Conservation (phyloP, 805 yeast species). For the Priceomyces melissophilus region DNA sequence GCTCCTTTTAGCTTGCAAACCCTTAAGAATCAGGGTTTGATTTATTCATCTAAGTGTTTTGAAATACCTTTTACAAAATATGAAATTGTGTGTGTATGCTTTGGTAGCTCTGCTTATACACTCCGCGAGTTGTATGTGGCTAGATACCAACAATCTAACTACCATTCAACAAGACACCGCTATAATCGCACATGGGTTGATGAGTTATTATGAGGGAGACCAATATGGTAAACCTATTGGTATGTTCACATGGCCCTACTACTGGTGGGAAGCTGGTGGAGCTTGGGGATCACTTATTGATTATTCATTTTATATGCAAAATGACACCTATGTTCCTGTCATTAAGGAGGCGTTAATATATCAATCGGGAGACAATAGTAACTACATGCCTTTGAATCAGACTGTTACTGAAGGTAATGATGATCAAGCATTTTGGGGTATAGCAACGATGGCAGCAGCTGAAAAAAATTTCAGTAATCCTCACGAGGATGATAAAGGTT, state of each 20-base stretch:
- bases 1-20: neutral
- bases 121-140: constrained; percentile 18
- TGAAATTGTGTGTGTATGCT: constrained; percentile 5
- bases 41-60: neutral
- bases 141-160: constrained; percentile 37
- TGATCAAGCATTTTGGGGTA: constrained; percentile 97
- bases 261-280: constrained; percentile 99
- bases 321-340: constrained; percentile 59
- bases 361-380: constrained; percentile 64
- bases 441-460: constrained; percentile 88
- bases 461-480: constrained; percentile 77
- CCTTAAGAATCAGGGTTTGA: constrained; percentile 2
- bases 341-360: constrained; percentile 61
- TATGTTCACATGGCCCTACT: constrained; percentile 84
- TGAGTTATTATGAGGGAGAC: constrained; percentile 77
- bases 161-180: constrained; percentile 57
- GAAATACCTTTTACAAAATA: neutral
- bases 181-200: constrained; percentile 62
- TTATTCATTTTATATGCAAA: constrained; percentile 66
- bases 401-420: constrained; percentile 94
- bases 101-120: constrained; percentile 5
- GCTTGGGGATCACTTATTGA: constrained; percentile 89
- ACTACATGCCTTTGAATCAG: constrained; percentile 86
- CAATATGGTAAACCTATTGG: constrained; percentile 77
- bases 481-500: constrained; percentile 27